These are phyloP conservation scores for Brettanomyces bruxellensis DNA, from an alignment of 805 yeast genomes.

Conservation along the genomic window DNA sequence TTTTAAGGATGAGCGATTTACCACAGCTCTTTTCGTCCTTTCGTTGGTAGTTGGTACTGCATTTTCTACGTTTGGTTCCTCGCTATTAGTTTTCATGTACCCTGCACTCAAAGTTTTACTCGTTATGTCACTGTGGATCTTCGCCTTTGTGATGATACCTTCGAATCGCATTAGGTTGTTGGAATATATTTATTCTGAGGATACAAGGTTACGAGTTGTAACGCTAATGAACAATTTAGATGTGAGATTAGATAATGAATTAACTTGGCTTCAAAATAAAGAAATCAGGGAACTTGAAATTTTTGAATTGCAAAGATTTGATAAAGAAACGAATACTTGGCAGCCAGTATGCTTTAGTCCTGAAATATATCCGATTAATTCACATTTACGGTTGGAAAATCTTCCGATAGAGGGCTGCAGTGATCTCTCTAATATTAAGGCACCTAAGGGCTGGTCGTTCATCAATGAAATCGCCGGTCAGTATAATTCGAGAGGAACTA, in stretches of 20 bases:
- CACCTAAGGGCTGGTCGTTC: constrained; percentile 58
- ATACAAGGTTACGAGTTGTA: constrained; percentile 45
- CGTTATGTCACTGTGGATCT: constrained; percentile 41
- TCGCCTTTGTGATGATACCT: constrained; percentile 43
- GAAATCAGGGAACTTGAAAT: constrained; percentile 50
- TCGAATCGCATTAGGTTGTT: constrained; percentile 36
- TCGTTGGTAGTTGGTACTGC: constrained; percentile 11
- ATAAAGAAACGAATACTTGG: constrained; percentile 48
- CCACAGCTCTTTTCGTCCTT: constrained; percentile 40
- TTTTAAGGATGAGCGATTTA: constrained; percentile 53
- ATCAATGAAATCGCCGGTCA: background rate
- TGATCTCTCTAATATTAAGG: constrained; percentile 32
- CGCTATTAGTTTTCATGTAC: constrained; percentile 9
- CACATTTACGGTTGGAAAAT: constrained; percentile 27
- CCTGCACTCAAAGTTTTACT: constrained; percentile 25
- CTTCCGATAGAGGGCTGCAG: constrained; percentile 20
- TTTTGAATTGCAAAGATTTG: constrained; percentile 55
- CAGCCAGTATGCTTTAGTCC: constrained; percentile 47
- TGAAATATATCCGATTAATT: constrained; percentile 44
- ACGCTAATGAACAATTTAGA: constrained; percentile 44
- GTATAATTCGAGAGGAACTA: background rate
- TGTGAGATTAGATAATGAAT: constrained; percentile 27
- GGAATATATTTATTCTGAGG: constrained; percentile 48
- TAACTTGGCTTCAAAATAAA: constrained; percentile 28
- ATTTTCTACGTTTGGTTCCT: constrained; percentile 22